Conservation (phyloP, 257 asterid species). For the Jasminum sambac region DNA sequence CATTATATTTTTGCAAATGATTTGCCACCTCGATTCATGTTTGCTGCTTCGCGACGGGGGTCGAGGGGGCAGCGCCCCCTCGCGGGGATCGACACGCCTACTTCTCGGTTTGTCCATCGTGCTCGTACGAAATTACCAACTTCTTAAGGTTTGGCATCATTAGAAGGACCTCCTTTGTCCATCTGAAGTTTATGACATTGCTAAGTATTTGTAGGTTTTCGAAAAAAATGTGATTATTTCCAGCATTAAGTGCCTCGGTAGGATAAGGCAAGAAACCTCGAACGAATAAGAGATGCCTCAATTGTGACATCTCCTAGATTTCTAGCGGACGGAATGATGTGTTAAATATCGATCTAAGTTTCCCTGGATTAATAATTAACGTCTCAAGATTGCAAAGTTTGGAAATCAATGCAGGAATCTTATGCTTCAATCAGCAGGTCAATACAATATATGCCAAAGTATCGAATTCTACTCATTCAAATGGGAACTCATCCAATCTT, state of each 20-base stretch:
- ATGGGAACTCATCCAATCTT: constrained; percentile 7
- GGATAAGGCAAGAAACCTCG: neutral
- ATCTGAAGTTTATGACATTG: neutral
- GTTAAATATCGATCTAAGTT: neutral
- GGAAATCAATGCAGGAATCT: constrained; percentile 11
- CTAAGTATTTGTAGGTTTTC: constrained; percentile 14
- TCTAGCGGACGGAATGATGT: neutral
- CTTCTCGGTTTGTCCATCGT: neutral
- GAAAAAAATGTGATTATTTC: neutral
- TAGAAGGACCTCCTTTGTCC: too few species aligned
- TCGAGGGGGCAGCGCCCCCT: too few species aligned
- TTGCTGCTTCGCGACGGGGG: too few species aligned
- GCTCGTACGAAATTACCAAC: constrained; percentile 10
- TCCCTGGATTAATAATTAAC: too few species aligned
- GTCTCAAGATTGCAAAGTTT: constrained; percentile 22
- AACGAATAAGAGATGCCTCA: constrained; percentile 28
- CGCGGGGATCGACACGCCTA: too few species aligned
- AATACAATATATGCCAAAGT: constrained; percentile 23
- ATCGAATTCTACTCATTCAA: neutral
- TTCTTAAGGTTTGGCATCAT: too few species aligned
- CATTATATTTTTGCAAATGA: too few species aligned
- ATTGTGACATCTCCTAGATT: constrained; percentile 21
- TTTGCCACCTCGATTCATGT: too few species aligned
- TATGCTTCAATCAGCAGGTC: neutral
- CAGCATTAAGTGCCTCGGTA: neutral